Evolutionary conservation across 805 yeast genomes (phyloP), one percentile per base, ranked within the genome.

Genomic region (Sugiyamaella americana): DNA sequence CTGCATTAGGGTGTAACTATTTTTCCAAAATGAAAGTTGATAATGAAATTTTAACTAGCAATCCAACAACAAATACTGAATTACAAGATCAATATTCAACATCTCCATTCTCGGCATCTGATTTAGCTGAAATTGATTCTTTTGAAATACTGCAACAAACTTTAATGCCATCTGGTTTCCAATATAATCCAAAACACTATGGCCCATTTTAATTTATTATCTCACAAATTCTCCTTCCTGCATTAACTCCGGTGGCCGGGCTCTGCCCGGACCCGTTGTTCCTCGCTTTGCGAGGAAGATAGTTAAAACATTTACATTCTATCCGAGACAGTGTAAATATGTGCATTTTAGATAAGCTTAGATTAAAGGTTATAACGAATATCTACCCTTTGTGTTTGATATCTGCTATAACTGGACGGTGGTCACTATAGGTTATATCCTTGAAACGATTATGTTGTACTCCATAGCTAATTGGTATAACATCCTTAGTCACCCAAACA

Each of bases 401-500:
- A 19, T 48, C 51, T 4, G 46, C 44, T 8, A 45, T 44, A 4
- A 52, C 51, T 6, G 56, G 56, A 10, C 56, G 48, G 44, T 52
- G 56, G 45, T 52, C 56, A 30, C 52, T 49, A 26, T 48, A 45
- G n/a, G 35, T 40, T 6, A 43, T 32, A 16, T 17, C 34, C 11
- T 40, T 44, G 37, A 41, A 53, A 18, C 36, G 38, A 17, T 45
- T 40, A 24, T 53, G 56, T 2, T 51, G 51, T 8, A 55, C 51
- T 3, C 49, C 55, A 23, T 52, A 53, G 8, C 40, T 35, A n/a
- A 16, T 8, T 4, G 50, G 41, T 21, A n/a, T 29, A 16, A 48
- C 40, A 8, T 35, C 40, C 5, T 44, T 52, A 4, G 71, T 68
- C 1, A 69, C 62, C 75, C 76, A 74, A 24, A 74, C 66, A 48